Base-by-base conservation (phyloP, 306 rosid genomes). In the Gastrolobium villosum region DNA sequence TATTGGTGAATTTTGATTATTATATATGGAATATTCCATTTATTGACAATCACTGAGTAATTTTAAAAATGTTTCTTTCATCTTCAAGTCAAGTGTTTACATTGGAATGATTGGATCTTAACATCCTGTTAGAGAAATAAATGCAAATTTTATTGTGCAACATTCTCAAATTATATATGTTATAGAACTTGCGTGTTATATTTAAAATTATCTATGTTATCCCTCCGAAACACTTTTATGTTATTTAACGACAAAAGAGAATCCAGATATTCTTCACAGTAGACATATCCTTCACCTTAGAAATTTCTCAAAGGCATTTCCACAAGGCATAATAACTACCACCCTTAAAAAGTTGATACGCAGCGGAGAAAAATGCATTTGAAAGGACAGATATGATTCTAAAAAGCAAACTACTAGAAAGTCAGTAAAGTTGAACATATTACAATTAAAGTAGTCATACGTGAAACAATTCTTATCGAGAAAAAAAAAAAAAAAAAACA, bases 331-430 rank as follows among this genome's bases (percentile, higher is more conserved):
- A 48, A 66, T 60, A 63, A 49, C 35, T 31, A 39, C 37, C 73
- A 31, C 78, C 63, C 31, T 40, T 32, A 49, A 71, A 67, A 67
- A n/a, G 78, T 15, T 5, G 64, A 50, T 63, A 79, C 46, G 10
- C 36, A 56, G 36, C 30, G 40, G 11, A 6, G 31, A 57, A 56
- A 41, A 46, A 28, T 31, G 72, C 9, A 6, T 50, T 70, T 69
- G 67, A 81, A 15, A 41, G 67, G 77, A 81, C 78, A 69, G 30
- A 70, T 50, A 75, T 28, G 80, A 60, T 79, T 70, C 72, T 14
- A 59, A 69, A 69, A 68, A 61, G 65, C 76, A 62, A 64, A 32
- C 78, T n/a, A 67, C 69, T 52, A 55, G 75, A 67, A 36, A 55
- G 62, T 46, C 65, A 20, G 66, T 55, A 37, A 48, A 62, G 34